Conservation (phyloP, 129 eudicot genomes). For the Glebionis coronaria region DNA sequence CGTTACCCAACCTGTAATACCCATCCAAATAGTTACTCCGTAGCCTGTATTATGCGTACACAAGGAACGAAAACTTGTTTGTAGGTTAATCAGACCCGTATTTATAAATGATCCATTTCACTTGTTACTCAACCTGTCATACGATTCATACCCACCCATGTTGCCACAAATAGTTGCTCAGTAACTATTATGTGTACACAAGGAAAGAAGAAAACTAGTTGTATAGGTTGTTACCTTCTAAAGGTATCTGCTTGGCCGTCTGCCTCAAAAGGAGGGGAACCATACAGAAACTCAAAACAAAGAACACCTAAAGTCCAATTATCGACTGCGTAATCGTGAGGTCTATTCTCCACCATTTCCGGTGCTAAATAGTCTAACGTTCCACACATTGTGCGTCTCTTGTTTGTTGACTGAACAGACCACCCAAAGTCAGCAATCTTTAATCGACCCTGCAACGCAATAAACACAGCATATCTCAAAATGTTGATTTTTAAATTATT, state of each 20-base stretch:
- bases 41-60: neutral
- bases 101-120: no score
- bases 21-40: neutral
- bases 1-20: neutral
- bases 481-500: neutral
- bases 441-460: slow-evolving; percentile 63
- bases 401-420: slow-evolving; percentile 86
- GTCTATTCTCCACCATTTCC: slow-evolving; percentile 96
- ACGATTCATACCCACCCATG: neutral
- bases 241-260: slow-evolving; percentile 81
- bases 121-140: neutral
- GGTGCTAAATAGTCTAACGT: slow-evolving; percentile 93
- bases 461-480: neutral
- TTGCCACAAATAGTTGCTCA: neutral
- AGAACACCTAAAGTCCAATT: slow-evolving; percentile 93
- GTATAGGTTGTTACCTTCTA: slow-evolving; percentile 45
- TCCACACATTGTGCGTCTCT: slow-evolving; percentile 97
- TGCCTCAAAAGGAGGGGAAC: slow-evolving; percentile 91
- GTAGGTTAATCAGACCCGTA: no score
- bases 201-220: neutral
- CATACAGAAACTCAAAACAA: slow-evolving; percentile 84
- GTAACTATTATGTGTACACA: neutral
- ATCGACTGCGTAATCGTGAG: slow-evolving; percentile 92
- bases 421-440: slow-evolving; percentile 98
- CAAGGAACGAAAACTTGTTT: neutral